Evolutionary conservation across 2,329 filamentous ascomycete species (phyloP).

Genomic region (Raffaelea ambrosiae): DNA sequence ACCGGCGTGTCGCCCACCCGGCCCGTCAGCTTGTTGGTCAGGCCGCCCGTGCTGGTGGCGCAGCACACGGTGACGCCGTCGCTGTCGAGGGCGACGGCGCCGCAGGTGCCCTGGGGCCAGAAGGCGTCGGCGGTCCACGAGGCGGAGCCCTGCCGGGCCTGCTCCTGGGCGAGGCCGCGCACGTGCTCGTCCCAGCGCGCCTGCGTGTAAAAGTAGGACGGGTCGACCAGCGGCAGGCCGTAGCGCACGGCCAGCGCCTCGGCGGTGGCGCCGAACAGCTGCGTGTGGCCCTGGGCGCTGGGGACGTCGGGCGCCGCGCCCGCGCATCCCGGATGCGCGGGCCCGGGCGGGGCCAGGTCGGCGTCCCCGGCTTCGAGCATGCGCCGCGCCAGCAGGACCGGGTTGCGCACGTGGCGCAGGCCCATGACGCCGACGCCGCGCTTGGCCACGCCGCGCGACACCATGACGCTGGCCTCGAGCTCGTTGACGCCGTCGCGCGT

Average conservation of each 20-base stretch:
- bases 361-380: constrained; percentile 60
- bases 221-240: constrained; percentile 61
- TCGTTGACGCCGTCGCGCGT: constrained; percentile 76
- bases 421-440: constrained; percentile 71
- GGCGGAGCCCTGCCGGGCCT: constrained; percentile 23
- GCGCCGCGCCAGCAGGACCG: constrained; percentile 63
- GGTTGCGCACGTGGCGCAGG: constrained; percentile 66
- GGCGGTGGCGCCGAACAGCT: constrained; percentile 47
- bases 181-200: constrained; percentile 63
- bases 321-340: no score
- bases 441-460: constrained; percentile 63
- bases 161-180: constrained; percentile 39
- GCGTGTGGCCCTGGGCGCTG: constrained; percentile 41
- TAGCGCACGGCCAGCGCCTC: constrained; percentile 60
- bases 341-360: constrained; percentile 41
- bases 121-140: constrained; percentile 29
- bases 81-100: constrained; percentile 72
- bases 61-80: constrained; percentile 63
- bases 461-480: constrained; percentile 82
- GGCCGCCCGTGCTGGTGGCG: constrained; percentile 62
- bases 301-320: constrained; percentile 16
- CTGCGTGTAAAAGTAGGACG: constrained; percentile 71
- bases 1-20: constrained; percentile 81
- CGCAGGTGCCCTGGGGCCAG: constrained; percentile 76
- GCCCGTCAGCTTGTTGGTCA: constrained; percentile 84